Conservation (phyloP, 2,329 filamentous ascomycete genomes). For the Pseudocercospora musae region DNA sequence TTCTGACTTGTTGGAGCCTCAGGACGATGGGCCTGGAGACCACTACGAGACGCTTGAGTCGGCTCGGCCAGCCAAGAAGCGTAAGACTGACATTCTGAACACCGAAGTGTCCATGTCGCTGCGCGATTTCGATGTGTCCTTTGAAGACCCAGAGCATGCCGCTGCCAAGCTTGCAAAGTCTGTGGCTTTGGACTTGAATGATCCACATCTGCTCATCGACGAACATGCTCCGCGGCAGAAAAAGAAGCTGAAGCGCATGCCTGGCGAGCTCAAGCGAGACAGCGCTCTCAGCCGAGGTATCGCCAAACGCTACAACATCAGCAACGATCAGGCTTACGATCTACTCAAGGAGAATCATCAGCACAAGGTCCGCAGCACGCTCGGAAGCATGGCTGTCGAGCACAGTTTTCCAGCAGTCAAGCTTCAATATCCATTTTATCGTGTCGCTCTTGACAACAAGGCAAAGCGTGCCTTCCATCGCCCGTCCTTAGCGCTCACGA, state of each 20-base stretch:
- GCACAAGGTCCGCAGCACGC: slow-evolving; percentile 88
- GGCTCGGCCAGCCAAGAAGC: slow-evolving; percentile 60
- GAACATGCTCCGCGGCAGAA: slow-evolving; percentile 65
- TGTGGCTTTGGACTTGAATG: slow-evolving; percentile 80
- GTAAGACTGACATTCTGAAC: slow-evolving; percentile 48
- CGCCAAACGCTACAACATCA: slow-evolving; percentile 84
- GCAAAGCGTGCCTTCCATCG: slow-evolving; percentile 81
- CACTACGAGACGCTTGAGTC: slow-evolving; percentile 38
- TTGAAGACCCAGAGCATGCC: slow-evolving; percentile 75
- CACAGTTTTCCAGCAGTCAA: slow-evolving; percentile 90
- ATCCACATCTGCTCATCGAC: slow-evolving; percentile 81
- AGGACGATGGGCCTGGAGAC: slow-evolving; percentile 12
- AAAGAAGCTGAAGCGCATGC: slow-evolving; percentile 46
- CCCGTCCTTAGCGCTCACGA: slow-evolving; percentile 67
- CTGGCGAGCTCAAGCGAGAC: slow-evolving; percentile 61
- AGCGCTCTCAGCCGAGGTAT: slow-evolving; percentile 70
- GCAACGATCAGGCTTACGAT: slow-evolving; percentile 94
- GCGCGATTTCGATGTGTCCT: slow-evolving; percentile 43
- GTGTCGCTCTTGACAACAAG: slow-evolving; percentile 70
- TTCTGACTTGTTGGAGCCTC: slow-evolving; percentile 37
- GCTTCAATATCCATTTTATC: slow-evolving; percentile 94
- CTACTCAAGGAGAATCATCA: slow-evolving; percentile 94
- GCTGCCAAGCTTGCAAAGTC: slow-evolving; percentile 72
- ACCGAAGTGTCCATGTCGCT: slow-evolving; percentile 19
- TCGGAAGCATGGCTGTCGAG: slow-evolving; percentile 89